A percentile compares a stretch with the other conserved stretches of the same genome.
Evolutionary conservation across 768 basidiomycete genomes (phyloP).

Genomic region (Rhizopogon vesiculosus): DNA sequence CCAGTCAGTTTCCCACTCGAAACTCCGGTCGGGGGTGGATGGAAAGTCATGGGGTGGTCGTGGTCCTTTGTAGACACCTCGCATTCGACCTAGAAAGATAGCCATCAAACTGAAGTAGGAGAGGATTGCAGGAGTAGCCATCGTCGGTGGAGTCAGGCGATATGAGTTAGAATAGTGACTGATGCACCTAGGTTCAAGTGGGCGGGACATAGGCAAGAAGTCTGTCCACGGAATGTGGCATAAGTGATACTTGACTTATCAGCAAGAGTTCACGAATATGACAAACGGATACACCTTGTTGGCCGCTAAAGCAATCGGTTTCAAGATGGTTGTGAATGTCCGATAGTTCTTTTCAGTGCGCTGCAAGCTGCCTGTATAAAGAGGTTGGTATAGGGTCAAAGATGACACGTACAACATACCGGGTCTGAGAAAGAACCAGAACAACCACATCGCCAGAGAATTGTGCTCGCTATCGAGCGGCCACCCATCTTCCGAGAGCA

Average conservation of each 20-base stretch:
- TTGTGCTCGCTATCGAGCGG: constrained; percentile 47
- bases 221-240: constrained; percentile 55
- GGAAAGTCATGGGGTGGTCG: constrained; percentile 11
- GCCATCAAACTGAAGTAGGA: constrained; percentile 55
- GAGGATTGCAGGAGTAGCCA: constrained; percentile 69
- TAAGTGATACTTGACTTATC: constrained; percentile 50
- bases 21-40: constrained; percentile 23
- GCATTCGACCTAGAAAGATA: constrained; percentile 9
- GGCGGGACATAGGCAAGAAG: constrained; percentile 36
- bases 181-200: constrained; percentile 10
- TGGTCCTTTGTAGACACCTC: constrained; percentile 1
- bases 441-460: constrained; percentile 71
- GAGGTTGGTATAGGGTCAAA: not conserved
- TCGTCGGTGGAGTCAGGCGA: constrained; percentile 50
- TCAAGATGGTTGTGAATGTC: constrained; percentile 46
- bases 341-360: constrained; percentile 36
- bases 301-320: constrained; percentile 63
- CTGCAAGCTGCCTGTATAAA: constrained; percentile 41
- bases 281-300: constrained; percentile 42
- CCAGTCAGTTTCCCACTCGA: constrained; percentile 74
- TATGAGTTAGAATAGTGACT: constrained; percentile 43
- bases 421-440: constrained; percentile 66
- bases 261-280: constrained; percentile 1
- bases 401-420: constrained; percentile 35
- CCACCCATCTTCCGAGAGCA: constrained; percentile 48